A percentile compares a stretch with the other conserved stretches of the same genome.
These are phyloP conservation scores for Penicillium psychrosexuale DNA, from an alignment of 2,329 filamentous ascomycete genomes.

Conservation along the genomic window DNA sequence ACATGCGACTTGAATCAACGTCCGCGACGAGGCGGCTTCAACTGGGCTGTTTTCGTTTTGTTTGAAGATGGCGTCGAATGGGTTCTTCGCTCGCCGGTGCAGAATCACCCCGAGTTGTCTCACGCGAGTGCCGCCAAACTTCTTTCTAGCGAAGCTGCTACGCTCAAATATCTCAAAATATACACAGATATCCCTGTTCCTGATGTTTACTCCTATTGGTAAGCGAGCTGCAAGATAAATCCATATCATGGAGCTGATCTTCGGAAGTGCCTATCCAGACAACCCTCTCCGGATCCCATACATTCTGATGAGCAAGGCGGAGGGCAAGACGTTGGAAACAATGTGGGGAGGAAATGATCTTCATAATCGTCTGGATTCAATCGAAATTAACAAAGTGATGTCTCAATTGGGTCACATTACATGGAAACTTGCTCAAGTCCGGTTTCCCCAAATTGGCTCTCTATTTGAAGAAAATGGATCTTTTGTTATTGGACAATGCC, in stretches of 20 bases:
- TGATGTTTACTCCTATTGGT: not conserved
- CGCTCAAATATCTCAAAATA: not conserved
- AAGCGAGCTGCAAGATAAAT: not conserved
- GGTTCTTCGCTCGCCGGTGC: not conserved
- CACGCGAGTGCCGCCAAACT: not conserved
- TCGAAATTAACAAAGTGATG: not conserved
- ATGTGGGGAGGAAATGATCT: not conserved
- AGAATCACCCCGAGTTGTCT: not conserved
- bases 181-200: not conserved
- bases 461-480: not conserved
- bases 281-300: not conserved
- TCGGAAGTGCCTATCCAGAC: not conserved
- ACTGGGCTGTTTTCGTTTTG: not conserved
- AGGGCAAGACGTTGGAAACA: not conserved
- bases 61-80: not conserved
- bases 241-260: not conserved
- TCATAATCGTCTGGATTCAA: not conserved
- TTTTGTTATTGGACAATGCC: not conserved
- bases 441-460: not conserved
- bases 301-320: not conserved
- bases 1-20: not conserved
- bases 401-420: not conserved
- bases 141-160: not conserved
- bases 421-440: not conserved
- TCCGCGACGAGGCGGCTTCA: not conserved